phyloP scores from a whole-genome alignment of 345 rosid species.

The Ceriops decandra region DNA sequence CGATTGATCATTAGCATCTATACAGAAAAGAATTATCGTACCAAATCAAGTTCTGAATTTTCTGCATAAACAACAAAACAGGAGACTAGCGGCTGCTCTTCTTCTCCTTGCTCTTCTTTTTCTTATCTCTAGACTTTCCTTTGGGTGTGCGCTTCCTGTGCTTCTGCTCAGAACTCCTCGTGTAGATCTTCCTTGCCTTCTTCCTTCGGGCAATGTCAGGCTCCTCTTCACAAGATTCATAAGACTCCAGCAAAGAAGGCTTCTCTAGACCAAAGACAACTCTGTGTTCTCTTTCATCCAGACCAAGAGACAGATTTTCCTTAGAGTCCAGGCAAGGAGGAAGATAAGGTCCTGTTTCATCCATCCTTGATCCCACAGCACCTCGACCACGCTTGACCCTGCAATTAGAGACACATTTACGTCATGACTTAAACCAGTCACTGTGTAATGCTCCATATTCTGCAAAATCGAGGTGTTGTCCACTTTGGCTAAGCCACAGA shows the following conservation, averaged over 20 bases:
- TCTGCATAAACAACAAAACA: not conserved
- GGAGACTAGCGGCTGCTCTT: slow-evolving; percentile 25
- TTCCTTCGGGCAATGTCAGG: slow-evolving; percentile 23
- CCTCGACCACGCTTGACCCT: slow-evolving; percentile 90
- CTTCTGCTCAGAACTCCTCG: slow-evolving; percentile 39
- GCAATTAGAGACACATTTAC: slow-evolving; percentile 11
- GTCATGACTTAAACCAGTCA: not conserved
- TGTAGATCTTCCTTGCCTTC: slow-evolving; percentile 31
- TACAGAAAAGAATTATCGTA: not conserved
- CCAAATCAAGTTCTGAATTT: not conserved
- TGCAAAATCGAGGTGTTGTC: too few species aligned
- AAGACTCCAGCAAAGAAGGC: slow-evolving; percentile 29
- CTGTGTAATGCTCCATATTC: too few species aligned
- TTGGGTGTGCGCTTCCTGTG: slow-evolving; percentile 44
- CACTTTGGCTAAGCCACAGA: too few species aligned
- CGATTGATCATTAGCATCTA: not conserved
- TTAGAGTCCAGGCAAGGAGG: slow-evolving; percentile 25
- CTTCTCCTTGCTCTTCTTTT: slow-evolving; percentile 38
- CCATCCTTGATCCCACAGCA: slow-evolving; percentile 89
- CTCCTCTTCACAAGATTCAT: slow-evolving; percentile 41
- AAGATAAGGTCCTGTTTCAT: slow-evolving; percentile 85
- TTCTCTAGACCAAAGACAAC: slow-evolving; percentile 51
- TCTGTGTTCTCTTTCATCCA: slow-evolving; percentile 22
- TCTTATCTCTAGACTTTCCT: slow-evolving; percentile 40
- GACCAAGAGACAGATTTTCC: slow-evolving; percentile 27